Percentiles rank a stretch among this genome's conserved stretches.
Evolutionary conservation across 139 green algal species (phyloP).

Genomic region (Micractinium sp.): DNA sequence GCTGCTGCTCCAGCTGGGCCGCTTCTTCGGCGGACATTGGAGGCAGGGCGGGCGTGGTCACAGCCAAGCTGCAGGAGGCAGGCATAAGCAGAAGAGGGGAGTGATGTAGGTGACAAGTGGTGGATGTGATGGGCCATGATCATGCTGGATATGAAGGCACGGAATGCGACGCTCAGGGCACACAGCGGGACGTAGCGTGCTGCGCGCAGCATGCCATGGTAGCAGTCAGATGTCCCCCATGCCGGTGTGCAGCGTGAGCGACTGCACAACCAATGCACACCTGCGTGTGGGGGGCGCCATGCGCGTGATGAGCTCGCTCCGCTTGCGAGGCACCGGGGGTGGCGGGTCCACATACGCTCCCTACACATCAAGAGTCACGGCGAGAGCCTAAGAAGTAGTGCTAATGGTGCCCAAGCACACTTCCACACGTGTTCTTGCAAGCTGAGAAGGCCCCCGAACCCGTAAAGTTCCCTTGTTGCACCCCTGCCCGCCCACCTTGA

Average conservation of each 20-base stretch:
- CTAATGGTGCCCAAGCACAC: not conserved
- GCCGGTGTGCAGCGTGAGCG: too few relatives aligned
- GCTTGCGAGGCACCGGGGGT: constrained; percentile 12
- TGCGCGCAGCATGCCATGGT: too few relatives aligned
- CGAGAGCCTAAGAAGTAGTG: not conserved
- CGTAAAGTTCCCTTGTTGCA: not conserved
- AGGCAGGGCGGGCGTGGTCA: constrained; percentile 19
- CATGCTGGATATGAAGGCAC: too few relatives aligned
- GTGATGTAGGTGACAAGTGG: too few relatives aligned
- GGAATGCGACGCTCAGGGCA: too few relatives aligned
- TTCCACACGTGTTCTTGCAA: not conserved
- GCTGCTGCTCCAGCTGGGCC: constrained; percentile 14
- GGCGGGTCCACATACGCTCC: constrained; percentile 28
- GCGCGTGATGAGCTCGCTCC: constrained; percentile 26
- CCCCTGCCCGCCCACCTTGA: constrained; percentile 4
- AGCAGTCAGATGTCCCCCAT: too few relatives aligned
- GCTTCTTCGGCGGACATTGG: constrained; percentile 16
- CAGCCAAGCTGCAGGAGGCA: constrained; percentile 1
- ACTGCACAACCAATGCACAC: too few relatives aligned
- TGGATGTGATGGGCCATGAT: too few relatives aligned
- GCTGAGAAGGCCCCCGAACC: not conserved
- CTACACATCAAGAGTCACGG: not conserved
- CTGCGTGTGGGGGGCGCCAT: constrained; percentile 39
- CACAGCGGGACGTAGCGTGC: too few relatives aligned
- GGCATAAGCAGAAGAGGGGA: too few relatives aligned